A percentile compares a stretch with the other conserved stretches of the same genome.
These are phyloP conservation scores for Penicillium pancosmium DNA, from an alignment of 495 filamentous ascomycete species.

Conservation along the genomic window DNA sequence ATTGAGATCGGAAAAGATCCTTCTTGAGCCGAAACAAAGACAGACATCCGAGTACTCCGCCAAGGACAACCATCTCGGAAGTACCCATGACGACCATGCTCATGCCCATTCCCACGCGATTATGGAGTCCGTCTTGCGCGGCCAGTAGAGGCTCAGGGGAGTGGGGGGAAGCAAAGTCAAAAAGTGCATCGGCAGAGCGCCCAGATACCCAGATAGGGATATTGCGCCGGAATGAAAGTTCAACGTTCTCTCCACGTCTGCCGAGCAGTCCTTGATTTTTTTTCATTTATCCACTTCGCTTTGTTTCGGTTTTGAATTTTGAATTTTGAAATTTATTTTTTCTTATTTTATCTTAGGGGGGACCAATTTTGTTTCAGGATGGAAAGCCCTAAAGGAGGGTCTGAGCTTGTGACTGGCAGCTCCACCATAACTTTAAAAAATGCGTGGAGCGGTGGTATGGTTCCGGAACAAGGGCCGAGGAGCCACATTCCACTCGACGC, in stretches of 20 bases:
- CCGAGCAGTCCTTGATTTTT: background rate
- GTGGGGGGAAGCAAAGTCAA: constrained; percentile 6
- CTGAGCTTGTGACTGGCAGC: constrained; percentile 2
- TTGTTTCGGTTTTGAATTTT: background rate
- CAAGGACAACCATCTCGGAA: no score
- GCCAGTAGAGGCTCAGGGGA: background rate
- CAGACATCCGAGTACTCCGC: no score
- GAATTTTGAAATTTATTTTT: background rate
- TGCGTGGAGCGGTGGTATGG: background rate
- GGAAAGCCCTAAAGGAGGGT: constrained; percentile 3
- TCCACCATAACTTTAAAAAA: constrained; percentile 15
- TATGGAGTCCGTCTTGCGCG: no score
- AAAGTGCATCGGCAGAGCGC: background rate
- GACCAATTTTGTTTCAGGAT: background rate
- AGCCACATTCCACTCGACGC: background rate
- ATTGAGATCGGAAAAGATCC: no score
- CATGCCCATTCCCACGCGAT: no score
- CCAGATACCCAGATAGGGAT: constrained; percentile 10
- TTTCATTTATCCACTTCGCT: background rate
- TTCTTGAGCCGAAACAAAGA: no score
- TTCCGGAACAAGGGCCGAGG: constrained; percentile 1
- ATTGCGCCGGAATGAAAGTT: constrained; percentile 27
- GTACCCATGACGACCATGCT: no score
- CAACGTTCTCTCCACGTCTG: constrained; percentile 15
- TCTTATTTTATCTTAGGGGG: background rate